Percentiles rank a stretch among this genome's conserved stretches.
Evolutionary conservation across 805 yeast species (phyloP).

Genomic region (Metschnikowia similis): DNA sequence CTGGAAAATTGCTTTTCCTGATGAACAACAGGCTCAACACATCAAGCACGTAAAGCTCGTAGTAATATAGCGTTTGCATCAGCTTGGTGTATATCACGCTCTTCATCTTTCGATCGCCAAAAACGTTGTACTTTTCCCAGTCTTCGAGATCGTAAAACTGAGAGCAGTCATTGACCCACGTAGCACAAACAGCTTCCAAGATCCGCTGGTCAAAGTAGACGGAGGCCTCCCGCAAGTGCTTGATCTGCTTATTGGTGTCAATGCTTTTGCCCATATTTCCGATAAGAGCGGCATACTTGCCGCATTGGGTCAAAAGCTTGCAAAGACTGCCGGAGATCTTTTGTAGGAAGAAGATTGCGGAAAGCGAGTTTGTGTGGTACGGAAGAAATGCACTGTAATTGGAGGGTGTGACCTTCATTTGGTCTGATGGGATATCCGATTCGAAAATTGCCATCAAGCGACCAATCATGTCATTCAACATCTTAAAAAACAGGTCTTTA

Average conservation of each 20-base stretch:
- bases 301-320: constrained; percentile 27
- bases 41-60: constrained; percentile 31
- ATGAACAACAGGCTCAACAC: constrained; percentile 27
- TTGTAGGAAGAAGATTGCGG: constrained; percentile 34
- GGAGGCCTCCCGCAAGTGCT: constrained; percentile 30
- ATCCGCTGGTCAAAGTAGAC: constrained; percentile 33
- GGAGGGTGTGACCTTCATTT: constrained; percentile 33
- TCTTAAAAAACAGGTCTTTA: constrained; percentile 21
- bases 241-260: constrained; percentile 36
- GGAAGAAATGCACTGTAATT: constrained; percentile 37
- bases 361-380: constrained; percentile 36
- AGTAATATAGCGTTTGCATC: constrained; percentile 33
- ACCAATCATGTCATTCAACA: constrained; percentile 24
- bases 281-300: constrained; percentile 26
- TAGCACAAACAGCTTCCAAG: constrained; percentile 39
- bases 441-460: constrained; percentile 29
- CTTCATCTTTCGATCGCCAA: constrained; percentile 12
- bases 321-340: constrained; percentile 26
- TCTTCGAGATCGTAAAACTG: constrained; percentile 42
- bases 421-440: constrained; percentile 24
- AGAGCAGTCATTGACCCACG: constrained; percentile 43
- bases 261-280: constrained; percentile 30
- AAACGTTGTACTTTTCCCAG: constrained; percentile 30
- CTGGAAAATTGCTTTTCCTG: constrained; percentile 12
- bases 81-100: constrained; percentile 29